phyloP scores from a whole-genome alignment of 2,329 filamentous ascomycete species.

The Diaporthe amygdali region DNA sequence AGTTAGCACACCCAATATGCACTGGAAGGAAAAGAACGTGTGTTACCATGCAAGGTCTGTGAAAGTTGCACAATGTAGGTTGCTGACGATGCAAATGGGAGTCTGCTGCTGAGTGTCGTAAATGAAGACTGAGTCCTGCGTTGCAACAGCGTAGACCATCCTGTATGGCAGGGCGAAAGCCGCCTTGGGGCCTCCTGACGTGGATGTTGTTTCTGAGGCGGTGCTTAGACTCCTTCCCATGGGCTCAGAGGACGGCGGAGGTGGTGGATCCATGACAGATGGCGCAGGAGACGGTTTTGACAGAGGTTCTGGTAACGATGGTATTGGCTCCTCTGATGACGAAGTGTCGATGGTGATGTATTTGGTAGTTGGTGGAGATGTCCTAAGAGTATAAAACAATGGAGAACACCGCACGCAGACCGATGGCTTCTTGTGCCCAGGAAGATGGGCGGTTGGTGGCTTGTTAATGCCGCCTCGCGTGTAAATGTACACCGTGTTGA shows the following conservation, averaged over 20 bases:
- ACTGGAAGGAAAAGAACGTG: neutral
- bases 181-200: conserved; percentile 64
- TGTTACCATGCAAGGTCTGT: conserved; percentile 93
- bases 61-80: conserved; percentile 95
- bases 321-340: conserved; percentile 82
- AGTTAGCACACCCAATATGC: conserved; percentile 33
- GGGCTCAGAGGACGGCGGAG: conserved; percentile 57
- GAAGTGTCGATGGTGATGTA: conserved; percentile 96
- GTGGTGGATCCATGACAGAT: conserved; percentile 77
- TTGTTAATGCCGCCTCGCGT: conserved; percentile 96
- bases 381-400: conserved; percentile 81
- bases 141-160: conserved; percentile 95
- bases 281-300: conserved; percentile 62
- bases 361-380: conserved; percentile 71
- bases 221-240: conserved; percentile 53
- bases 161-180: conserved; percentile 89
- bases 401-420: conserved; percentile 96
- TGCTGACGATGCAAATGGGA: conserved; percentile 92
- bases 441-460: conserved; percentile 91
- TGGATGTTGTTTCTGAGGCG: conserved; percentile 49
- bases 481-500: conserved; percentile 98
- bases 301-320: conserved; percentile 82
- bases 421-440: conserved; percentile 97
- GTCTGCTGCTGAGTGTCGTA: conserved; percentile 98
- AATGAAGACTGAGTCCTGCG: conserved; percentile 90